Evolutionary conservation across 345 rosid genomes (phyloP).

Genomic region (Eucalyptus curtisii): DNA sequence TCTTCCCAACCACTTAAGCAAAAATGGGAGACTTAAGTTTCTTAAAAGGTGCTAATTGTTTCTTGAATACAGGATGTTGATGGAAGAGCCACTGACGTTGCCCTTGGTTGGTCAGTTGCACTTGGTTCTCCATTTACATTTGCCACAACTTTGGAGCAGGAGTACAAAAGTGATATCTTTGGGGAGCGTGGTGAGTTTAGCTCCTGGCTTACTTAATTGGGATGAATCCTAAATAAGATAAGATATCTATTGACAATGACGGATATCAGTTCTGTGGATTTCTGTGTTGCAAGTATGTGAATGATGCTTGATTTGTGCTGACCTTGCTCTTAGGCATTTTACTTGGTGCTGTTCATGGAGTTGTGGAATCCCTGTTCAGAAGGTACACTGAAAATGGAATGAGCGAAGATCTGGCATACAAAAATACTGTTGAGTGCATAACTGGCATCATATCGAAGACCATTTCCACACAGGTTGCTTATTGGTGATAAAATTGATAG

Average conservation of each 20-base stretch:
- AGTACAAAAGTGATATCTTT: conserved; percentile 92
- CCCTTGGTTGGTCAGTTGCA: conserved; percentile 89
- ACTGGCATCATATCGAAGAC: conserved; percentile 71
- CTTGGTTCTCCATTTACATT: conserved; percentile 91
- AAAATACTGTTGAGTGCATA: conserved; percentile 86
- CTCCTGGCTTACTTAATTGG: neutral
- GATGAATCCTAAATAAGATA: neutral
- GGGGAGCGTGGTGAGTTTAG: conserved; percentile 72
- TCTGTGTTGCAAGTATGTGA: neutral
- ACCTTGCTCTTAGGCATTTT: conserved; percentile 41
- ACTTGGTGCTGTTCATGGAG: conserved; percentile 87
- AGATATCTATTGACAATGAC: neutral
- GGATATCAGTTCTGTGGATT: neutral
- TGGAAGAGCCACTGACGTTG: conserved; percentile 82
- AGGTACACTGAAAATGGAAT: conserved; percentile 72
- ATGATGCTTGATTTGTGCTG: neutral
- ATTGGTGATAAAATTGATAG: neutral
- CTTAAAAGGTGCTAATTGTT: neutral
- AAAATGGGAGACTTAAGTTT: neutral
- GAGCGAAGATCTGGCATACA: conserved; percentile 71
- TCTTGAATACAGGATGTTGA: conserved; percentile 59
- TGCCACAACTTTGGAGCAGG: conserved; percentile 84
- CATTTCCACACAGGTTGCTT: conserved; percentile 66
- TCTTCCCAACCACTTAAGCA: neutral
- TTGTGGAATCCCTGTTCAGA: conserved; percentile 74